Percentiles rank a stretch among this genome's conserved stretches.
Evolutionary conservation across 345 rosid genomes (phyloP).

Genomic region (Eucalyptus camaldulensis): DNA sequence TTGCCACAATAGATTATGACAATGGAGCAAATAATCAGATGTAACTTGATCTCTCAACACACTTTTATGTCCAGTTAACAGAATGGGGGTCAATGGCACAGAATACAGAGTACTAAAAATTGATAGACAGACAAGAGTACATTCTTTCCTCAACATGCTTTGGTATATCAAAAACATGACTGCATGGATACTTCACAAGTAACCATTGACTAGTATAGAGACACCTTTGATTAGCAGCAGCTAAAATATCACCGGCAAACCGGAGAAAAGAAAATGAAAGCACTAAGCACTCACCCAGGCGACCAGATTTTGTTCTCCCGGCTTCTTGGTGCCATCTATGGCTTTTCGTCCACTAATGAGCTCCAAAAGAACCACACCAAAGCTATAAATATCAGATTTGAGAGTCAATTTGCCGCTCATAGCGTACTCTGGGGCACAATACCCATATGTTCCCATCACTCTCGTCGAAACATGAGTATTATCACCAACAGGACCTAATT

Average conservation of each 20-base stretch:
- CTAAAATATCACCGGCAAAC: not conserved
- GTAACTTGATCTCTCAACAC: not conserved
- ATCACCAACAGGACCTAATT: slow-evolving; percentile 94
- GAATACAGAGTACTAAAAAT: not conserved
- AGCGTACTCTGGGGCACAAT: slow-evolving; percentile 97
- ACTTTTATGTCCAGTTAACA: not conserved
- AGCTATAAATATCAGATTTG: slow-evolving; percentile 92
- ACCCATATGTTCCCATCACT: slow-evolving; percentile 98
- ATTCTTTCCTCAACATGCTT: not conserved
- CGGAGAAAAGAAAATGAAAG: not conserved
- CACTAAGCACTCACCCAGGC: slow-evolving; percentile 61
- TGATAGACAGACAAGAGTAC: not conserved
- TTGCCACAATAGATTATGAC: not conserved
- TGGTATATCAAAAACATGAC: not conserved
- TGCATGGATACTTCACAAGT: not conserved
- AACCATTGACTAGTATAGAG: not conserved
- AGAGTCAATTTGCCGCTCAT: slow-evolving; percentile 94
- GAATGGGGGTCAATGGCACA: not conserved
- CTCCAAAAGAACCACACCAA: slow-evolving; percentile 94
- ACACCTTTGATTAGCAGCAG: not conserved
- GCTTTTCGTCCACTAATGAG: slow-evolving; percentile 86
- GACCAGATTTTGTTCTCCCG: slow-evolving; percentile 76
- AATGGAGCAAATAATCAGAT: not conserved
- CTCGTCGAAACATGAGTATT: slow-evolving; percentile 96
- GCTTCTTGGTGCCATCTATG: slow-evolving; percentile 43